Percentiles rank a stretch among this genome's conserved stretches.
Evolutionary conservation across 2,329 filamentous ascomycete genomes (phyloP).

Genomic region (Colletotrichum neosansevieriae): DNA sequence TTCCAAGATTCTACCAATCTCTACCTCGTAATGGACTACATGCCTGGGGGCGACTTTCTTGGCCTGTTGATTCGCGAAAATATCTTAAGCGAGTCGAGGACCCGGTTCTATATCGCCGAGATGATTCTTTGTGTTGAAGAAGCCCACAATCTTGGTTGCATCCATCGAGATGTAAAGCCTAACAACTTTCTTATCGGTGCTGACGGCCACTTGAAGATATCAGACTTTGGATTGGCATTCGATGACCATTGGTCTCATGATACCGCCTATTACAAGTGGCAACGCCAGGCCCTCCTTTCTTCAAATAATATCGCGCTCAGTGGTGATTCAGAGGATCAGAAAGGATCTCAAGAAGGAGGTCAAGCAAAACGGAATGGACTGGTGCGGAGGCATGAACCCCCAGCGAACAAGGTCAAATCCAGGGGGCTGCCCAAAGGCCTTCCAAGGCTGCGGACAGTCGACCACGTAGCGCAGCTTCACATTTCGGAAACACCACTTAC

Average conservation of each 20-base stretch:
- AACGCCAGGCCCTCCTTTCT: constrained; percentile 82
- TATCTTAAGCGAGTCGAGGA: constrained; percentile 80
- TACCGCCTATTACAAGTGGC: constrained; percentile 85
- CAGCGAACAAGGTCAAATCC: constrained; percentile 44
- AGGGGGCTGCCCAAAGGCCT: constrained; percentile 42
- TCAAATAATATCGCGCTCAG: constrained; percentile 79
- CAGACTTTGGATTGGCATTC: constrained; percentile 95
- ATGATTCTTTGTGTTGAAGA: constrained; percentile 97
- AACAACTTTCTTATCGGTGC: constrained; percentile 95
- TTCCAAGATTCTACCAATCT: constrained; percentile 89
- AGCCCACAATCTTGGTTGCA: constrained; percentile 87
- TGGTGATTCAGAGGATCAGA: constrained; percentile 79
- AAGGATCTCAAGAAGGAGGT: neutral
- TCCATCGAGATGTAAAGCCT: constrained; percentile 96
- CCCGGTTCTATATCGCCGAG: constrained; percentile 91
- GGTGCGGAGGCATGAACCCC: constrained; percentile 39
- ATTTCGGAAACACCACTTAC: constrained; percentile 42
- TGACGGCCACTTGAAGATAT: constrained; percentile 92
- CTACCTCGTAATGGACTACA: constrained; percentile 98
- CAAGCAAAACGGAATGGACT: constrained; percentile 18
- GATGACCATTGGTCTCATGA: constrained; percentile 96
- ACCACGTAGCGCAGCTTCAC: constrained; percentile 47
- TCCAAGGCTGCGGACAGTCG: neutral
- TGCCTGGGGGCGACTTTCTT: constrained; percentile 96
- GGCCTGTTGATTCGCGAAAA: constrained; percentile 88